Conservation (phyloP, 2,329 filamentous ascomycete species). For the Aspergillus alliaceus region DNA sequence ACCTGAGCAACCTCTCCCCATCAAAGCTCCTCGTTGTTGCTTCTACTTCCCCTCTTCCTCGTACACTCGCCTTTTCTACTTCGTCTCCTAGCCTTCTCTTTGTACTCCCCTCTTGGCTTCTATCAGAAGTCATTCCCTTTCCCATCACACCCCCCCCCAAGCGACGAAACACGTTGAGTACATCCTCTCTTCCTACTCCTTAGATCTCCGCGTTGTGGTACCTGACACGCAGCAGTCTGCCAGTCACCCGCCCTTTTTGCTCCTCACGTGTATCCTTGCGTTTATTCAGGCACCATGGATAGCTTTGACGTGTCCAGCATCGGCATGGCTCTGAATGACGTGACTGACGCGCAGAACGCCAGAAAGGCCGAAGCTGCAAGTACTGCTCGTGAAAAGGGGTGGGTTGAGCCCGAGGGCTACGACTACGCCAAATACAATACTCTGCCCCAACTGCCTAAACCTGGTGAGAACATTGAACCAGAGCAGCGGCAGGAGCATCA, state of each 20-base stretch:
- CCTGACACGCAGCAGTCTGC: too few relatives aligned
- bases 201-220: not conserved
- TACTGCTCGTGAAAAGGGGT: conserved; percentile 39
- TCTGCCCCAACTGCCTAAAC: conserved; percentile 10
- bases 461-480: conserved; percentile 15
- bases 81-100: not conserved
- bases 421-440: conserved; percentile 36
- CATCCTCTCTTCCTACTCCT: not conserved
- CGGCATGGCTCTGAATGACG: conserved; percentile 22
- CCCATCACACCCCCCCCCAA: not conserved
- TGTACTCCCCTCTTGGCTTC: not conserved
- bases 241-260: not conserved
- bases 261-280: not conserved
- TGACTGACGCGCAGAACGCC: conserved; percentile 15
- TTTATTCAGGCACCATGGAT: conserved; percentile 12
- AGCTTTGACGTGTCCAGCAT: conserved; percentile 23
- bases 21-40: not conserved
- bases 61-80: not conserved
- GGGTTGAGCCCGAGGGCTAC: conserved; percentile 38
- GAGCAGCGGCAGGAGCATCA: conserved; percentile 7
- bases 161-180: not conserved
- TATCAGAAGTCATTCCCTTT: not conserved
- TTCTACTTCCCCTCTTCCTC: not conserved
- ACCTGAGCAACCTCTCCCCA: not conserved
- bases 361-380: conserved; percentile 29